Base-by-base conservation (phyloP, 2,329 filamentous ascomycete genomes). In the Elsinoe arachidis region DNA sequence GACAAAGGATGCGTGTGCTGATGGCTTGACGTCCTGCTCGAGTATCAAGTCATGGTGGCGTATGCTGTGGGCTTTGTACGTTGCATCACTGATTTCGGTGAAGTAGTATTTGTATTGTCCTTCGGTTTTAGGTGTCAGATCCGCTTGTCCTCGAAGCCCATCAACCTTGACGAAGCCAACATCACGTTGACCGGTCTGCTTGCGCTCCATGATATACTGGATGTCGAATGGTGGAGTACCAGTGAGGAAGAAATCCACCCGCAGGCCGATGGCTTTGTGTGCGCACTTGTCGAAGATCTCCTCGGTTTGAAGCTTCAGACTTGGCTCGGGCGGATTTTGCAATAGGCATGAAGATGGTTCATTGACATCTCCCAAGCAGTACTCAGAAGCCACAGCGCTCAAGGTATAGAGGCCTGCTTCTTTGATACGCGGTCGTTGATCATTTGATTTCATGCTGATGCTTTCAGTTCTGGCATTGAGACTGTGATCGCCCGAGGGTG, bases 261-360 rank as follows among this genome's bases (percentile, higher is more conserved):
- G 82, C 56, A 99, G 80, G 39, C 93, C 93, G 61, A 99, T 88
- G 0, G 93, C 90, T 67, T 90, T 96, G 49, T 91, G 90, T 35
- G 91, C 92, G 69, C 93, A 99, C 69, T 95, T 95, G 71, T 99
- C 93, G 55, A 89, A 87, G 43, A 99, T 90, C 61, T 90, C 86
- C 64, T 95, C 87, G 5, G 84, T 79, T 33, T 80, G 80, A 52
- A 99, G 76, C 3, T 82, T 78, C 58, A 99, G 71, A 57, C 86
- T 83, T 9, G 93, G 93, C 72, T 96, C 86, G 0, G 93, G 85
- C 4, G 93, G 93, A 63, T 97, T 99, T 63, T 95, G 79, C 56
- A 99, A 76, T 59, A 96, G 78, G 70, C 92, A 97, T n/a, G 91
- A 93, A 2, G 92, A 88, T 26, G 93, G 93, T 69, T 99, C 93